Base-by-base conservation (phyloP, 148 eudicot species). In the Chenopodium formosanum region DNA sequence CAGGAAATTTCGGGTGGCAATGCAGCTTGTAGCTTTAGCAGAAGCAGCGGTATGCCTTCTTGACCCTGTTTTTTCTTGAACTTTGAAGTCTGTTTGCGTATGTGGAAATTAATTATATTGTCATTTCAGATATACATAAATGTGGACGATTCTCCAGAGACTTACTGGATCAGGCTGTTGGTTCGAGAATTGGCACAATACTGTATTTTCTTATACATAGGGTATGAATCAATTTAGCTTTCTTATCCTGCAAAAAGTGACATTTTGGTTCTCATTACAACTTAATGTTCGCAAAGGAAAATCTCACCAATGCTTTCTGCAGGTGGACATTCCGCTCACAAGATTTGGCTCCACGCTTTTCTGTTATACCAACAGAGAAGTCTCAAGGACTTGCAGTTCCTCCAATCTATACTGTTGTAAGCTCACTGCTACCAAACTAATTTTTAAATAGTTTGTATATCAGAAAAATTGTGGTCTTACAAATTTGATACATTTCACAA, bases 291-390 rank as follows among this genome's bases (percentile, higher is more conserved):
- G 2, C 9, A 7, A 4, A 40, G 19, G 53, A 69, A 37, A 58
- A 31, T 23, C 9, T 74, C 14, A 52, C 20, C 4, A 40, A 74
- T 68, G 44, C 25, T 63, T 34, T 77, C 31, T 31, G 12, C 92
- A 96, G 99, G 84, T 96, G 97, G 97, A 96, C 88, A 70, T 96
- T 96, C 86, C 91, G 99, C 78, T 90, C 94, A 79, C 94, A 90
- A 82, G 90, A 96, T 73, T 77, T 90, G 81, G 92, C 91, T 23
- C 98, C 97, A 22, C 93, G 85, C 68, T 96, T 96, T 85, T 91
- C 97, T 12, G 88, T 96, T 75, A 92, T 96, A 90, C 98, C 99
- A 3, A 85, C 86, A 80, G 82, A 89, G 76, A 96, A 89, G 83
- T 88, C 86, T 58, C 90, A 87, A 75, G 88, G 91, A 25, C 75